Evolutionary conservation across 192 early-diverging fungal genomes (phyloP).

Genomic region (Funneliformis mosseae): DNA sequence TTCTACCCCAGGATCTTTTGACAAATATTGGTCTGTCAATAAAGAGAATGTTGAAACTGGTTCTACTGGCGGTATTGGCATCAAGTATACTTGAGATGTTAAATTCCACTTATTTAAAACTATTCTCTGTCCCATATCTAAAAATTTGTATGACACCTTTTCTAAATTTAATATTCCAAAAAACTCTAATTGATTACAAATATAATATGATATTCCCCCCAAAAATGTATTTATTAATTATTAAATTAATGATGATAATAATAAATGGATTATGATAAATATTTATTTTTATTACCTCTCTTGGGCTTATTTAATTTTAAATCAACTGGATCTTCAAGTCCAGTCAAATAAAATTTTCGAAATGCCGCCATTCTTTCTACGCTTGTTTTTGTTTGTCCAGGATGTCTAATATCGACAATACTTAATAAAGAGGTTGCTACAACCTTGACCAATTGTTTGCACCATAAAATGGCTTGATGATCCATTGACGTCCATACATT

Average conservation of each 20-base stretch:
- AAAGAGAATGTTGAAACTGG: slow-evolving; percentile 38
- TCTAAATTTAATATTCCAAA: slow-evolving; percentile 35
- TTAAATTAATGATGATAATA: neutral
- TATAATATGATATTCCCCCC: neutral
- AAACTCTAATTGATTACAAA: slow-evolving; percentile 7
- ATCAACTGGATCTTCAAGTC: slow-evolving; percentile 44
- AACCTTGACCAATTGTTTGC: slow-evolving; percentile 82
- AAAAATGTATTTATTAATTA: neutral
- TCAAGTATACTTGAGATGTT: slow-evolving; percentile 37
- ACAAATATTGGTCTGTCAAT: slow-evolving; percentile 44
- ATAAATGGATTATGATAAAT: too few relatives aligned
- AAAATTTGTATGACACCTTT: slow-evolving; percentile 35
- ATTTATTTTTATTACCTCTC: slow-evolving; percentile 5
- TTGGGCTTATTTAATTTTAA: neutral
- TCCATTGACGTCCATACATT: slow-evolving; percentile 87
- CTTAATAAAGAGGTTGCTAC: slow-evolving; percentile 59
- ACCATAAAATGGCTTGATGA: slow-evolving; percentile 90
- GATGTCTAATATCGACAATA: slow-evolving; percentile 61
- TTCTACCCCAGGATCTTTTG: slow-evolving; percentile 34
- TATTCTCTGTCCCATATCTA: slow-evolving; percentile 38
- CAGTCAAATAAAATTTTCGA: slow-evolving; percentile 56
- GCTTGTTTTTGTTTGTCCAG: slow-evolving; percentile 60
- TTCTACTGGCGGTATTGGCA: slow-evolving; percentile 38
- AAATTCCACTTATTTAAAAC: slow-evolving; percentile 28
- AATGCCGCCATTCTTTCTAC: slow-evolving; percentile 67